Evolutionary conservation across 257 asterid species (phyloP).

Genomic region (Henckelia pumila): DNA sequence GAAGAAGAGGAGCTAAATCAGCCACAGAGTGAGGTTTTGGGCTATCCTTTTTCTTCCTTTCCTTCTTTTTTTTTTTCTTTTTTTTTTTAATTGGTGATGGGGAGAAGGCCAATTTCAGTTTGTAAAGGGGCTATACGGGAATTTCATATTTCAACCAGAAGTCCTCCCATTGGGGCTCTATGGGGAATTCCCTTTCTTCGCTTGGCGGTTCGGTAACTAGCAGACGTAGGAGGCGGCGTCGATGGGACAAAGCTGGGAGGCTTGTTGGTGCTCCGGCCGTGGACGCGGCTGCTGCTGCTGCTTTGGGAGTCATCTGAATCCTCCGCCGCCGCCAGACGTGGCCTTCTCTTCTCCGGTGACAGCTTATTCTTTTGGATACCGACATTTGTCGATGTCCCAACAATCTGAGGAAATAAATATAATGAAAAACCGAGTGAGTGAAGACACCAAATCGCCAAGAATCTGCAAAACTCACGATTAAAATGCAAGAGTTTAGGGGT

Average conservation of each 20-base stretch:
- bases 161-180: conserved; percentile 81
- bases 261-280: conserved; percentile 34
- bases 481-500: too few species aligned
- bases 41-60: background rate
- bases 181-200: conserved; percentile 92
- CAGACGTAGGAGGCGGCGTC: conserved; percentile 73
- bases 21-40: background rate
- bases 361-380: conserved; percentile 35
- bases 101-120: background rate
- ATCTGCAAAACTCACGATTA: background rate
- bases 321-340: background rate
- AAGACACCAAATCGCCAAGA: background rate
- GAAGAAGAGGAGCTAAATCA: background rate
- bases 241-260: conserved; percentile 66
- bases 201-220: conserved; percentile 53
- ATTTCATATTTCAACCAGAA: conserved; percentile 33
- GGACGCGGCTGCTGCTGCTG: conserved; percentile 48
- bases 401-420: conserved; percentile 44
- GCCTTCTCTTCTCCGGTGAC: conserved; percentile 33
- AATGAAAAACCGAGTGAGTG: background rate
- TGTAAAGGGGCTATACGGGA: background rate
- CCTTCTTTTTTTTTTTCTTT: too few species aligned
- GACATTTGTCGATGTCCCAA: conserved; percentile 52
- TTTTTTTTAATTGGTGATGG: too few species aligned
- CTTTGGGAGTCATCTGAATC: conserved; percentile 57